Evolutionary conservation across 2,329 filamentous ascomycete genomes (phyloP), one percentile per base, ranked within the genome.

Genomic region (Cytospora piceicola): DNA sequence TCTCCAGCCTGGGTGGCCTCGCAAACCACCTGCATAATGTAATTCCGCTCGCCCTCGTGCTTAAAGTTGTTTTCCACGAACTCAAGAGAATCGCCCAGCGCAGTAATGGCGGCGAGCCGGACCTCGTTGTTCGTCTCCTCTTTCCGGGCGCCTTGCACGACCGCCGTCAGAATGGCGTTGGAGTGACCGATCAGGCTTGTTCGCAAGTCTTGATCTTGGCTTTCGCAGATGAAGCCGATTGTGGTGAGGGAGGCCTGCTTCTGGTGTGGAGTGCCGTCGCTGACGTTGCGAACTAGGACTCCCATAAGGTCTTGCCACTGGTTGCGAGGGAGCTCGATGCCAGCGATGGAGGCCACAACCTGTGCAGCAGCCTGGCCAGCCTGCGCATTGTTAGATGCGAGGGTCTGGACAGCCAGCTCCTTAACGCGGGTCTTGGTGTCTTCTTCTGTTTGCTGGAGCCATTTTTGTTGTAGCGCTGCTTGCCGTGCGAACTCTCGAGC

Each of bases 1-100:
- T 99, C 95, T 1, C 91, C 85, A 72, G 94, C 93, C 81, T 99
- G 95, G 63, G 95, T 99, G 72, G 95, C 95, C 83, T 99, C 95
- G 81, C 95, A 99, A 74, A 99, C 93, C 71, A 99, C 95, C 83
- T 99, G 95, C 95, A 99, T 99, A 76, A 99, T 99, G 83, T 98
- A 99, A 83, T 99, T 99, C 72, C 95, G 90, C 85, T 99, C 95
- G 74, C 94, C 95, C 80, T 99, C 95, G 74, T 98, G 95, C 80
- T 97, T 96, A 80, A 99, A 99, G 82, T 99, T 99, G 81, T 93
- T 96, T 71, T 93, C 88, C 66, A 99, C 94, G 75, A 99, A 99
- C 79, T 99, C 95, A 67, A 98, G 89, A 49, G 94, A 97, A 79
- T 99, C 95, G 73, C 94, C 92, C 54, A 99, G 89, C 55, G 95